Base-by-base conservation (phyloP, 2,329 filamentous ascomycete species). In the Hypoxylon sp. region DNA sequence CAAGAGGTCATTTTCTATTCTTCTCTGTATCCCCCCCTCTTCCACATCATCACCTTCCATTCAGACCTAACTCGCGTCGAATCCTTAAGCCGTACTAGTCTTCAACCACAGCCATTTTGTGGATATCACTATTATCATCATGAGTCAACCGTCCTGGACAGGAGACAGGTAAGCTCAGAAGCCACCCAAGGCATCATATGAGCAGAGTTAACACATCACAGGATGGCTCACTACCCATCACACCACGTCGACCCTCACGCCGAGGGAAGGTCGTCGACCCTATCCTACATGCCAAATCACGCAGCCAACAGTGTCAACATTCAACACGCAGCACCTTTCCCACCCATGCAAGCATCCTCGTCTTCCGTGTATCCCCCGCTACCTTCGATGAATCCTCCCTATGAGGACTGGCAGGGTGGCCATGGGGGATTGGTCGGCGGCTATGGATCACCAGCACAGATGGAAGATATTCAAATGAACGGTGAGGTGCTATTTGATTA, bases 141-240 rank as follows among this genome's bases (percentile, higher is more conserved):
- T 48, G 42, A 51, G 24, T 42, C 47, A 51, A 33, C 11, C 21
- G 35, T 4, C 29, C 3, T 45, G 37, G 24, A 13, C 6, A 17
- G 41, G 48, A 45, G 48, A 58, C 31, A 53, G 23, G 49, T 58
- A 24, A 35, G 55, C 41, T 18, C 9, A 13, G 15, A 21, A 27
- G 11, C 23, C 29, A 18, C 9, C 11, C 13, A 21, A 13, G n/a
- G 4, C 11, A 8, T 18, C 26, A 20, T 52, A 20, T 8, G 21
- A 26, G 26, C 33, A 18, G 23, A 41, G 11, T 24, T 58, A 42
- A 52, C 48, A 52, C 13, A 18, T 17, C 38, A 15, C 24, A 58
- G 55, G 31, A 27, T 40, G 20, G 23, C 40, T 11, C 15, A 35
- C 7, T 6, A 41, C 6, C 27, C 48, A 2, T 20, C 46, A 6